Conservation (phyloP, 1,284 basidiomycete species). For the Ustilago hordei region DNA sequence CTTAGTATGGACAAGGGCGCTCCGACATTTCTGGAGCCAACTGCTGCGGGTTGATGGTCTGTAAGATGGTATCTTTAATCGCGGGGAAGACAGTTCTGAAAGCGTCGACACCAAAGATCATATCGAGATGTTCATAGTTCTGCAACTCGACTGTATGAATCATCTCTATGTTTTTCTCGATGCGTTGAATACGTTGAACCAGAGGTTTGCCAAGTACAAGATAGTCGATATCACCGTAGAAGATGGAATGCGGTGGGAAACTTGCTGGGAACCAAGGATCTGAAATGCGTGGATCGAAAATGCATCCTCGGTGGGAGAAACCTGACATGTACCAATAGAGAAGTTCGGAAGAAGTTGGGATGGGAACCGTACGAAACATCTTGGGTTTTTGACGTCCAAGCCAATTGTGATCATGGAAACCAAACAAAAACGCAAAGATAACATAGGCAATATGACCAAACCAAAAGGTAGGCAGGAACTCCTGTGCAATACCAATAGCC, state of each 20-base stretch:
- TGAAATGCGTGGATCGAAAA: constrained; percentile 65
- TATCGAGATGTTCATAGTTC: constrained; percentile 67
- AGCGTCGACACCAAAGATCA: constrained; percentile 66
- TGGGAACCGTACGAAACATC: constrained; percentile 65
- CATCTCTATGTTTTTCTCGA: constrained; percentile 67
- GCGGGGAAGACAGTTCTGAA: constrained; percentile 64
- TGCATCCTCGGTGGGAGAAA: constrained; percentile 67
- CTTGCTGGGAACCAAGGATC: constrained; percentile 65
- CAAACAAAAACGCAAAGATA: constrained; percentile 66
- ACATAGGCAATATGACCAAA: constrained; percentile 68
- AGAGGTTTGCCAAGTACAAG: constrained; percentile 68
- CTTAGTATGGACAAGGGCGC: constrained; percentile 26
- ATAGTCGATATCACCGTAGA: constrained; percentile 65
- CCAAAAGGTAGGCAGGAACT: constrained; percentile 60
- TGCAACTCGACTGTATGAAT: constrained; percentile 67
- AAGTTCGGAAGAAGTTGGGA: constrained; percentile 65
- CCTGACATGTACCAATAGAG: constrained; percentile 69
- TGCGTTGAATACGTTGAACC: constrained; percentile 58
- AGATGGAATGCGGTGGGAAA: constrained; percentile 68
- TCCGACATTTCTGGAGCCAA: constrained; percentile 43
- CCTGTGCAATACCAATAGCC: constrained; percentile 60
- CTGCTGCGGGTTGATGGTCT: constrained; percentile 58
- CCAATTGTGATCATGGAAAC: constrained; percentile 68
- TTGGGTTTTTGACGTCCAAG: constrained; percentile 66
- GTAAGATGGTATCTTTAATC: constrained; percentile 66